phyloP scores from a whole-genome alignment of 202 grass and related monocot genomes.

The Carex sylvatica region DNA sequence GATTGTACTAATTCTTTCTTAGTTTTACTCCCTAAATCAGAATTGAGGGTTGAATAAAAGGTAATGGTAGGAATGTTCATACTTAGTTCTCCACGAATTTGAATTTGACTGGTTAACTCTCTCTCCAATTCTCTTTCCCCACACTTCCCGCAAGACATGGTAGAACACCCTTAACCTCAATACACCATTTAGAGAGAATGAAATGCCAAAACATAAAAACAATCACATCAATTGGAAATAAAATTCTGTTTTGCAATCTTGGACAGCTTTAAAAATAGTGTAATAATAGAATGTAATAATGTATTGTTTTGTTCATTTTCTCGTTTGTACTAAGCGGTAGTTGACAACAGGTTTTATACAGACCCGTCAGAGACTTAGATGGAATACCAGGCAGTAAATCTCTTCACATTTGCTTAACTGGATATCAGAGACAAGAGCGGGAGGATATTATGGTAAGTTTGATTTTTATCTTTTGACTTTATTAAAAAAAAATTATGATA shows the following conservation, averaged over 20 bases:
- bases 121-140: background rate
- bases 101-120: background rate
- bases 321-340: background rate
- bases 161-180: background rate
- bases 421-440: slow-evolving; percentile 63
- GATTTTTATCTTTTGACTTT: background rate
- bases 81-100: background rate
- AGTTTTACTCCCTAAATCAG: background rate
- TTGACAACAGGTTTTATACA: slow-evolving; percentile 62
- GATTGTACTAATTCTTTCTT: slow-evolving; percentile 4
- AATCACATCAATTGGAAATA: background rate
- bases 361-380: slow-evolving; percentile 54
- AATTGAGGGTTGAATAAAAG: background rate
- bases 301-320: background rate
- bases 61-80: background rate
- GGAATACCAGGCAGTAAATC: slow-evolving; percentile 65
- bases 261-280: background rate
- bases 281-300: background rate
- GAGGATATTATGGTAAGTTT: slow-evolving; percentile 75
- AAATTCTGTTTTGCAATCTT: background rate
- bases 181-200: background rate
- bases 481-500: background rate
- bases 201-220: background rate
- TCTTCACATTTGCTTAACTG: slow-evolving; percentile 75
- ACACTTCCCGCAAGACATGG: background rate